phyloP scores from a whole-genome alignment of 352 stramenopile species.

The Phytophthora pistaciae region DNA sequence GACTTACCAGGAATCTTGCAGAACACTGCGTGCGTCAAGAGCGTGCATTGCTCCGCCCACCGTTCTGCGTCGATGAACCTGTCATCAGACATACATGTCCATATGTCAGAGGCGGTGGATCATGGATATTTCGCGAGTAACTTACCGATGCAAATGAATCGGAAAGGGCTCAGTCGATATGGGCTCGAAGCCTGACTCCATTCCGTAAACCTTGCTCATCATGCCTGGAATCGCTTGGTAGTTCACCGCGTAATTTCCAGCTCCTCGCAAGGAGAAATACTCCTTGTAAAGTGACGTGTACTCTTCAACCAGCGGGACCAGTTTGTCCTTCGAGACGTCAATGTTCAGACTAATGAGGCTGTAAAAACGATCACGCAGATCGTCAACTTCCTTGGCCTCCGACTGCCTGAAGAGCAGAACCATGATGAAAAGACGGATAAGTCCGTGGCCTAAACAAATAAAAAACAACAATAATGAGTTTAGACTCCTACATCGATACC shows the following conservation, averaged over 20 bases:
- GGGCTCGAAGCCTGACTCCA: conserved; percentile 8
- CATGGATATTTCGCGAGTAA: not conserved
- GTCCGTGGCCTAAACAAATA: conserved; percentile 45
- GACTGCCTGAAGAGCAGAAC: conserved; percentile 66
- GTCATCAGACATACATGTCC: not conserved
- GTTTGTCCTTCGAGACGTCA: conserved; percentile 37
- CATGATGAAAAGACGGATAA: conserved; percentile 73
- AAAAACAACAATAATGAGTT: conserved; percentile 13
- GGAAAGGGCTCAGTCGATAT: conserved; percentile 28
- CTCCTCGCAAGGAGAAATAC: conserved; percentile 60
- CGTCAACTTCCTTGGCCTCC: conserved; percentile 35
- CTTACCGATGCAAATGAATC: conserved; percentile 43
- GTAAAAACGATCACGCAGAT: conserved; percentile 59
- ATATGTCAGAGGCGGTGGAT: not conserved
- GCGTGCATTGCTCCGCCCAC: conserved; percentile 81
- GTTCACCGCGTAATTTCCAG: conserved; percentile 32
- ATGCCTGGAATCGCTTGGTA: conserved; percentile 40
- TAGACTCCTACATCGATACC: not conserved
- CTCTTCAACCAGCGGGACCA: conserved; percentile 52
- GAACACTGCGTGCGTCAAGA: conserved; percentile 85
- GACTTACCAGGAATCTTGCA: conserved; percentile 73
- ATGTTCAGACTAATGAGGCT: conserved; percentile 51
- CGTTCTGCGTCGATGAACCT: conserved; percentile 67
- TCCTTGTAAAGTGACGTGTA: conserved; percentile 61
- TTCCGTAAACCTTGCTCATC: conserved; percentile 40